Percentiles rank a stretch among this genome's conserved stretches.
phyloP scores from a whole-genome alignment of 2,329 filamentous ascomycete genomes.

The Blastomyces silverae region DNA sequence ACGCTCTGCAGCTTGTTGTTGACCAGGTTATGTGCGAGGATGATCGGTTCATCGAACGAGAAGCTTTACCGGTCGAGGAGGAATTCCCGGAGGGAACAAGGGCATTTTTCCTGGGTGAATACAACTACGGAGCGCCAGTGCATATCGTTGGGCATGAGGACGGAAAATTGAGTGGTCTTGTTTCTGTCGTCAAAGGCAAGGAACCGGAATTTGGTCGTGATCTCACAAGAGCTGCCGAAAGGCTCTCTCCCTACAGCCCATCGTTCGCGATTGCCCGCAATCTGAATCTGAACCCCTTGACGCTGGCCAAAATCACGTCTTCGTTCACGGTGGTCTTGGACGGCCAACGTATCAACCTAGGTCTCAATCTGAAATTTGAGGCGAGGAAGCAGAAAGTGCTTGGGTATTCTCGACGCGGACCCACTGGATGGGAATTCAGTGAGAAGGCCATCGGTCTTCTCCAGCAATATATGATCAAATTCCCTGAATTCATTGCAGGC shows the following conservation, averaged over 20 bases:
- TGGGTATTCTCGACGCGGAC: constrained; percentile 82
- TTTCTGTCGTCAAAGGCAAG: constrained; percentile 64
- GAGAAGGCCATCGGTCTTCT: constrained; percentile 73
- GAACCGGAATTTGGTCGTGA: constrained; percentile 75
- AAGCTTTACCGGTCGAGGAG: constrained; percentile 78
- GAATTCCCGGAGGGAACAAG: constrained; percentile 79
- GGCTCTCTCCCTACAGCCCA: constrained; percentile 67
- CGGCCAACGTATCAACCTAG: constrained; percentile 78
- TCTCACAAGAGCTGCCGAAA: constrained; percentile 65
- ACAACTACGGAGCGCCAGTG: constrained; percentile 84
- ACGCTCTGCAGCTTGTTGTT: constrained; percentile 84
- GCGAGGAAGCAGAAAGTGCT: constrained; percentile 91
- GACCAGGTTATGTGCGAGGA: constrained; percentile 87
- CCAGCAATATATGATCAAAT: constrained; percentile 81
- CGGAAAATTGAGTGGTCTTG: constrained; percentile 69
- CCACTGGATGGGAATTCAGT: constrained; percentile 93
- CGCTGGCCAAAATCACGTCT: constrained; percentile 91
- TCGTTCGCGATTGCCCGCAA: constrained; percentile 83
- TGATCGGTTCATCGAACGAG: constrained; percentile 83
- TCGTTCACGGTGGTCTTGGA: constrained; percentile 81
- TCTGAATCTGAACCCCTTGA: constrained; percentile 73
- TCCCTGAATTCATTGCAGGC: constrained; percentile 89
- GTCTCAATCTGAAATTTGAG: constrained; percentile 95
- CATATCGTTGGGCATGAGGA: constrained; percentile 67
- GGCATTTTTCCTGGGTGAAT: constrained; percentile 91